Percentiles rank a stretch among this genome's conserved stretches.
Conservation (phyloP, 768 basidiomycete genomes). For the Pisolithus orientalis region DNA sequence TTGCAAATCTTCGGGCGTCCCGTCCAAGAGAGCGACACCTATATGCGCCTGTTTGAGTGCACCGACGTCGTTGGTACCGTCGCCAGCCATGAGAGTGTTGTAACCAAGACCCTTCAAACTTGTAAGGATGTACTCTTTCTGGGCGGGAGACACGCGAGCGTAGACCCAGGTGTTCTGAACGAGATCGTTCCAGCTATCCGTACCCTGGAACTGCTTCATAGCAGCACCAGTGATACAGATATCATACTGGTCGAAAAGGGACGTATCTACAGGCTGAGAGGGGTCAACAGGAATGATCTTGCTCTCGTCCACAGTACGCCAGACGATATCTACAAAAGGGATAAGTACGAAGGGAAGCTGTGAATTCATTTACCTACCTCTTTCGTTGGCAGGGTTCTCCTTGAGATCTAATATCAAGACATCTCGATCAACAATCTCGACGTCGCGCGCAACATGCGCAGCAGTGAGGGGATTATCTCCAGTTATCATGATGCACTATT, state of each 20-base stretch:
- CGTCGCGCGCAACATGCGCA: constrained; percentile 90
- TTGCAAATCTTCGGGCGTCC: constrained; percentile 84
- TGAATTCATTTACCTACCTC: constrained; percentile 43
- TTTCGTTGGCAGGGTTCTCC: constrained; percentile 68
- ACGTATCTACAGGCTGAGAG: constrained; percentile 64
- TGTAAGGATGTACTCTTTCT: constrained; percentile 94
- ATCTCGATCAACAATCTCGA: constrained; percentile 95
- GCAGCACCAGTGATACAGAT: constrained; percentile 96
- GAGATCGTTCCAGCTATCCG: constrained; percentile 68
- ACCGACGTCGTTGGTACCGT: constrained; percentile 98
- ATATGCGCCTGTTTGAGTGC: constrained; percentile 98
- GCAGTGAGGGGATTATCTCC: constrained; percentile 98
- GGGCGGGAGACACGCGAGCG: constrained; percentile 91
- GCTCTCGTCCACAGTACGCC: constrained; percentile 91
- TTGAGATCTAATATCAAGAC: constrained; percentile 87
- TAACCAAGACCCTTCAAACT: constrained; percentile 87
- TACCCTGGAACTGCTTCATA: constrained; percentile 76
- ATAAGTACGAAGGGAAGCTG: neutral
- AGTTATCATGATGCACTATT: constrained; percentile 97
- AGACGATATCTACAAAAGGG: constrained; percentile 62
- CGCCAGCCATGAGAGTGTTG: constrained; percentile 94
- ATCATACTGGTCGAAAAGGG: constrained; percentile 82
- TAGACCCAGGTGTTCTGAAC: constrained; percentile 98
- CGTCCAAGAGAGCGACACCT: constrained; percentile 88
- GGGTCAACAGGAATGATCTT: constrained; percentile 86